Percentiles rank a stretch among this genome's conserved stretches.
These are phyloP conservation scores for Rehmannia glutinosa DNA, from an alignment of 257 asterid genomes.

Conservation along the genomic window DNA sequence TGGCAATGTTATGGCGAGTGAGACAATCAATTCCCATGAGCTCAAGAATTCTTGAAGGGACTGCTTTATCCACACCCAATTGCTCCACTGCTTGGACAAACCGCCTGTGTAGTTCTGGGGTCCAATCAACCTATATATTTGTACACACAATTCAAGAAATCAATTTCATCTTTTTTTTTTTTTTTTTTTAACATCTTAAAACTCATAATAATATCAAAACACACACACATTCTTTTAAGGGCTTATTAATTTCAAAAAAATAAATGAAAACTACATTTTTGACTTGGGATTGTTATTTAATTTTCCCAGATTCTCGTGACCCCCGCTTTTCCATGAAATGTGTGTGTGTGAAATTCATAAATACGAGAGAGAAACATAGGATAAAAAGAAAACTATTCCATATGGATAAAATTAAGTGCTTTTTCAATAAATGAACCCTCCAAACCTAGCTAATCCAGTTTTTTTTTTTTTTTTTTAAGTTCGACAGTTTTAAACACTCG, in stretches of 20 bases:
- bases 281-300: too few relatives aligned
- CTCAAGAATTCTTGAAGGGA: conserved; percentile 90
- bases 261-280: too few relatives aligned
- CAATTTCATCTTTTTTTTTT: background rate
- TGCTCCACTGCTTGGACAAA: conserved; percentile 96
- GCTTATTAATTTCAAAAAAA: background rate
- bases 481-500: too few relatives aligned
- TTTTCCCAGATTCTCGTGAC: conserved; percentile 32
- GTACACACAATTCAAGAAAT: conserved; percentile 16
- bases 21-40: conserved; percentile 95
- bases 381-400: background rate
- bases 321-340: background rate
- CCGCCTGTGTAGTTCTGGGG: conserved; percentile 86
- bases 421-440: background rate
- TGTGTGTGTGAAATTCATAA: conserved; percentile 23
- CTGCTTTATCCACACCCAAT: conserved; percentile 92
- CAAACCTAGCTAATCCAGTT: conserved; percentile 4
- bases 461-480: too few relatives aligned
- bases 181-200: background rate
- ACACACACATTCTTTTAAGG: conserved; percentile 4
- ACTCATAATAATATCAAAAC: background rate
- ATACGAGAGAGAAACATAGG: conserved; percentile 14
- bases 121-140: conserved; percentile 89
- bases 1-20: conserved; percentile 94
- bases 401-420: conserved; percentile 2